Evolutionary conservation across 192 early-diverging fungal genomes (phyloP), one percentile per base, ranked within the genome.

Genomic region (Podila epicladia): DNA sequence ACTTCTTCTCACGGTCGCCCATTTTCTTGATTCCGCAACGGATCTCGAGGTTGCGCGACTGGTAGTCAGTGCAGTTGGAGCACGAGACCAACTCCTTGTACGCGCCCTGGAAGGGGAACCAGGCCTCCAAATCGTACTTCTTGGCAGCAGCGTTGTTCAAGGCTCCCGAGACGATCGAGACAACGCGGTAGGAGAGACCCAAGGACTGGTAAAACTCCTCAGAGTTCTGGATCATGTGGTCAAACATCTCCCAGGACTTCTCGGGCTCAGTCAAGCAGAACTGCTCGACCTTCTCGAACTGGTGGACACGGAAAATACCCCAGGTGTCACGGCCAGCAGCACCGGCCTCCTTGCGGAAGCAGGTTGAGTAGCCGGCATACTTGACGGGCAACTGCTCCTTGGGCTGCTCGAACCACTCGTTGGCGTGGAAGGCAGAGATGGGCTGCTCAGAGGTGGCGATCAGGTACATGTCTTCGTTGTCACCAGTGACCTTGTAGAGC

Each of bases 241-340:
- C 93, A 86, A 98, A 97, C 95, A 95, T 95, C 75, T 97, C 97
- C 97, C 97, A 99, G 37, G 94, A 95, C 89, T 98, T 99, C 72
- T 97, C 97, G 45, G 98, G 97, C 70, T 96, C 95, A 12, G 94
- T 94, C 65, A 99, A 84, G 55, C 95, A 94, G 85, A 99, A 99
- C 86, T 99, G 98, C 89, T 99, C 98, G 61, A 99, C 87, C 90
- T 99, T 99, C 83, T 99, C 98, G 78, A 99, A 99, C 91, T 99
- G 98, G 85, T 99, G 98, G 32, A 99, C 97, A 58, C 98, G 94
- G 92, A 99, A 99, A 73, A 98, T 94, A 65, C 98, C 98, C 97
- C 96, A 96, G 24, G 95, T 98, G 80, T 99, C 98, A 71, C 95
- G 91, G 61, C 98, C 98, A 77, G 95, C 94, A 1, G 97, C 95